phyloP scores from a whole-genome alignment of 176 grass and related monocot genomes.

The Aegilops bicornis region DNA sequence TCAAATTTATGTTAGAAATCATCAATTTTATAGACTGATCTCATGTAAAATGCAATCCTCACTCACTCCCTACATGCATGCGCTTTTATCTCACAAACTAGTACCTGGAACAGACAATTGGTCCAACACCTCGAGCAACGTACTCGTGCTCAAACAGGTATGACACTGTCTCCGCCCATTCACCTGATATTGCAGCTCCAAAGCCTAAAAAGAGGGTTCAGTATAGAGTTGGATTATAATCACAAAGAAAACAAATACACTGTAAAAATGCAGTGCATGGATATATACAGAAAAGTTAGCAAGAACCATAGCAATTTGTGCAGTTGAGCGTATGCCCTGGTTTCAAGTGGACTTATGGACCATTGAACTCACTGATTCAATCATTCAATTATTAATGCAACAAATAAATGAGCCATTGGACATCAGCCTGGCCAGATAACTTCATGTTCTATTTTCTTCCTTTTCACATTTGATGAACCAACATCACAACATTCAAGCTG shows the following conservation, averaged over 20 bases:
- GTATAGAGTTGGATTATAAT: not conserved
- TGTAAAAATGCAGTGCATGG: not conserved
- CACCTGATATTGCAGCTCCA: conserved; percentile 60
- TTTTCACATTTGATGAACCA: conserved; percentile 17
- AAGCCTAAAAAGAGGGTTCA: conserved; percentile 36
- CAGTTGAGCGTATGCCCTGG: not conserved
- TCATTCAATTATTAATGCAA: conserved; percentile 12
- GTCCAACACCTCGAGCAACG: conserved; percentile 51
- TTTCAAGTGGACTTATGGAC: not conserved
- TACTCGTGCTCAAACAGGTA: conserved; percentile 55
- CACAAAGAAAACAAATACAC: not conserved
- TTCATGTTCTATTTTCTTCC: not conserved
- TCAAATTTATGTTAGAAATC: not conserved
- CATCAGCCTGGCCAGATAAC: conserved; percentile 7
- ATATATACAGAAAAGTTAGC: not conserved
- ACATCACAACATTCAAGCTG: not conserved
- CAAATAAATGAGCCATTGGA: not conserved
- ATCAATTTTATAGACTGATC: not conserved
- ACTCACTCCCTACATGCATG: not conserved
- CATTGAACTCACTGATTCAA: not conserved
- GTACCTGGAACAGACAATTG: conserved; percentile 65
- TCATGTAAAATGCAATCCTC: not conserved
- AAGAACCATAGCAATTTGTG: not conserved
- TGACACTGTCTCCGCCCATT: conserved; percentile 50
- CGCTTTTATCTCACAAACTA: not conserved